A percentile compares a stretch with the other conserved stretches of the same genome.
phyloP scores from a whole-genome alignment of 495 filamentous ascomycete genomes.

The Parathielavia hyrcaniae region DNA sequence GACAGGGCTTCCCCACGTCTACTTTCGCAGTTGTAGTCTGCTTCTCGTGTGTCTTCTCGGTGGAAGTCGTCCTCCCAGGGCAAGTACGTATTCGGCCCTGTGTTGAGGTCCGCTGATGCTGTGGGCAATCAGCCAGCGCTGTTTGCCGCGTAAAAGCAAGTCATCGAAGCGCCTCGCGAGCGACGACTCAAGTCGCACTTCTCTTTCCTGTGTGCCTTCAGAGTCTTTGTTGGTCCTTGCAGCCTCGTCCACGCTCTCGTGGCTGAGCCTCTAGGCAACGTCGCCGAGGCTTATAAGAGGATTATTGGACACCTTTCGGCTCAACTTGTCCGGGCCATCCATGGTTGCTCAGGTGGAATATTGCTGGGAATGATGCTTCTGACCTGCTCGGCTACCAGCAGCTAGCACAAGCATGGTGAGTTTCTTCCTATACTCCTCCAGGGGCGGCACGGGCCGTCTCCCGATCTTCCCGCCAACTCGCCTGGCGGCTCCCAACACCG shows the following conservation, averaged over 20 bases:
- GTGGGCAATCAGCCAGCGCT: slow-evolving; percentile 11
- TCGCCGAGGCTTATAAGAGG: not conserved
- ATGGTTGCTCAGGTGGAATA: not conserved
- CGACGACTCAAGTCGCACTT: slow-evolving; percentile 23
- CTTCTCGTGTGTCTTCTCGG: slow-evolving; percentile 9
- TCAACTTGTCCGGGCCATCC: not conserved
- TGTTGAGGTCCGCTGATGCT: slow-evolving; percentile 25
- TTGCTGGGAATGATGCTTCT: not conserved
- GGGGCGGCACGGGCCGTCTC: slow-evolving; percentile 20
- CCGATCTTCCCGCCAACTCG: not conserved
- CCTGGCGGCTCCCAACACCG: slow-evolving; percentile 14
- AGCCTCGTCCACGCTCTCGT: slow-evolving; percentile 4
- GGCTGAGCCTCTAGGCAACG: slow-evolving; percentile 10
- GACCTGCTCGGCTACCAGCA: not conserved
- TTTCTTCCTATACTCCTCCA: slow-evolving; percentile 8
- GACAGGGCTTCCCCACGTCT: slow-evolving; percentile 17
- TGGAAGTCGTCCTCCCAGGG: slow-evolving; percentile 10
- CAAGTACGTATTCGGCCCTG: slow-evolving; percentile 9
- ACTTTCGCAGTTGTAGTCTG: slow-evolving; percentile 6
- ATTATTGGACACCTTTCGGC: not conserved
- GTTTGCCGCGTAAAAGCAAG: not conserved
- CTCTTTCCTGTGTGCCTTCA: slow-evolving; percentile 2
- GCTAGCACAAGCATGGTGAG: slow-evolving; percentile 13
- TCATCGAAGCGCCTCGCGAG: not conserved
- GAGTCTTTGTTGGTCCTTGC: not conserved